Evolutionary conservation across 2,329 filamentous ascomycete species (phyloP).

Genomic region (Aureobasidium sp.): DNA sequence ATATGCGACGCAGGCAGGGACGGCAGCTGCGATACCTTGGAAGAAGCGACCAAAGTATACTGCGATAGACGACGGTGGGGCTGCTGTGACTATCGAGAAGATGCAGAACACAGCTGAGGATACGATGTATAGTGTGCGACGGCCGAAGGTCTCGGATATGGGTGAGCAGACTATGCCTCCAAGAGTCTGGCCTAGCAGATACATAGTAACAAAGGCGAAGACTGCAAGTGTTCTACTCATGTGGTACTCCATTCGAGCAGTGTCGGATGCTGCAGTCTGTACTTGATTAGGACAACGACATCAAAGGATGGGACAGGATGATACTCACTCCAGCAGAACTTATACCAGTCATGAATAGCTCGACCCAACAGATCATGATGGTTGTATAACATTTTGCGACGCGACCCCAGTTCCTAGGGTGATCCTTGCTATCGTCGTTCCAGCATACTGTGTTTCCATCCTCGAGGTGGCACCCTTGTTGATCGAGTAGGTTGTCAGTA

Average conservation of each 20-base stretch:
- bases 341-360: conserved; percentile 21
- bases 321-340: conserved; percentile 19
- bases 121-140: conserved; percentile 29
- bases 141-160: conserved; percentile 33
- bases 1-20: conserved; percentile 41
- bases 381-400: conserved; percentile 18
- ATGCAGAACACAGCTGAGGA: conserved; percentile 27
- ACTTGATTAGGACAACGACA: neutral
- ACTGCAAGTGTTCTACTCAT: conserved; percentile 19
- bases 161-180: conserved; percentile 33
- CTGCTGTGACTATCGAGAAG: conserved; percentile 32
- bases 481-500: conserved; percentile 7
- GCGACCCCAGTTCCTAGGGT: conserved; percentile 18
- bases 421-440: conserved; percentile 17
- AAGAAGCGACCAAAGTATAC: conserved; percentile 38
- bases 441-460: conserved; percentile 17
- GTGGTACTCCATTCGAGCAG: conserved; percentile 17
- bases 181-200: conserved; percentile 32
- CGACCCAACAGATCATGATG: conserved; percentile 18
- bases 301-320: neutral
- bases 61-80: conserved; percentile 30
- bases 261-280: conserved; percentile 19
- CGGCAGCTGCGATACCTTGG: conserved; percentile 40
- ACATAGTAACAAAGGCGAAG: conserved; percentile 22
- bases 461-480: conserved; percentile 18